Evolutionary conservation across 2,329 filamentous ascomycete species (phyloP).

Genomic region (Kalmusia sp.): DNA sequence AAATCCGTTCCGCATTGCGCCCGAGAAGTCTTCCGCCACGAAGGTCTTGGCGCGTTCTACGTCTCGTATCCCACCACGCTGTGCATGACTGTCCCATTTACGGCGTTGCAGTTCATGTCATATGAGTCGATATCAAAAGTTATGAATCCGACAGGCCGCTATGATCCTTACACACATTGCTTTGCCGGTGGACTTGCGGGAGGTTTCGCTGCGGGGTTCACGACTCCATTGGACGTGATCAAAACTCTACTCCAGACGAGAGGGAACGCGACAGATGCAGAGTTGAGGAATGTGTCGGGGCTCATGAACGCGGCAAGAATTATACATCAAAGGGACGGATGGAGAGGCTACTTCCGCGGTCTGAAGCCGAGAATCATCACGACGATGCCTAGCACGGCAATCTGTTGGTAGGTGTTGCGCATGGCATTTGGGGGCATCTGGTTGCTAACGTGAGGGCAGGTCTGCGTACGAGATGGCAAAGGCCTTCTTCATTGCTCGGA

Average conservation of each 20-base stretch:
- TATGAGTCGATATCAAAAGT: conserved; percentile 96
- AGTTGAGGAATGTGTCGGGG: conserved; percentile 85
- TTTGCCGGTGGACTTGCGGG: conserved; percentile 90
- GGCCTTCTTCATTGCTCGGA: conserved; percentile 66
- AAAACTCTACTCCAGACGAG: conserved; percentile 97
- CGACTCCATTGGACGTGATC: conserved; percentile 96
- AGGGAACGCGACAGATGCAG: conserved; percentile 79
- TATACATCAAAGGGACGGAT: conserved; percentile 83
- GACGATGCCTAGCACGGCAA: conserved; percentile 98
- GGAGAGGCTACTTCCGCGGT: conserved; percentile 90
- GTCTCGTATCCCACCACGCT: conserved; percentile 97
- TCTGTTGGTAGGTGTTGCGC: conserved; percentile 78
- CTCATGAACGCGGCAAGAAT: conserved; percentile 80
- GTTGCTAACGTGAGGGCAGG: conserved; percentile 49
- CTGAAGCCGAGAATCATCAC: conserved; percentile 90
- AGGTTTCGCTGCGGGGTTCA: conserved; percentile 90
- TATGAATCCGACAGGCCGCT: conserved; percentile 85
- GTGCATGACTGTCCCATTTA: conserved; percentile 98
- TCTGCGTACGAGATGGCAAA: conserved; percentile 73
- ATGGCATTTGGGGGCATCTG: not conserved
- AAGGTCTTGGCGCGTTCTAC: conserved; percentile 93
- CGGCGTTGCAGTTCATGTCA: conserved; percentile 93
- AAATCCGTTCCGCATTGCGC: conserved; percentile 88
- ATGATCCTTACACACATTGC: conserved; percentile 94
- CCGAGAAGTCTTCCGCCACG: conserved; percentile 81